A percentile compares a stretch with the other conserved stretches of the same genome.
Evolutionary conservation across 345 rosid species (phyloP).

Genomic region (Corymbia maculata): DNA sequence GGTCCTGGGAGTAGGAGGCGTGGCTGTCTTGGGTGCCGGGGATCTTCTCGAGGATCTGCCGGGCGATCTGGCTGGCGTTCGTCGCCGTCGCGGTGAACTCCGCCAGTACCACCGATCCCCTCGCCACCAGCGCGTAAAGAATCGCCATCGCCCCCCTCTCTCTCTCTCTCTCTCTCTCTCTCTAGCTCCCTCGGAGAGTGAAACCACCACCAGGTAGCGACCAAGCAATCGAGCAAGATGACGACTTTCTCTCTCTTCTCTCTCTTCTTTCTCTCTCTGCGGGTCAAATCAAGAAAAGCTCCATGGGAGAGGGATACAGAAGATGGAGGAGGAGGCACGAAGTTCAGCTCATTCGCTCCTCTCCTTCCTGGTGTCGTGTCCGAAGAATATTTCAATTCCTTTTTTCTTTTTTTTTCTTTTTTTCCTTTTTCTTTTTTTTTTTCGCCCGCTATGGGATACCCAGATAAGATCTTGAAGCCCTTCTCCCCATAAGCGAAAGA

Average conservation of each 20-base stretch:
- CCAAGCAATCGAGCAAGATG: not conserved
- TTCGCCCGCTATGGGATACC: not conserved
- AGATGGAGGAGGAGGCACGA: not conserved
- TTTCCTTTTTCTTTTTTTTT: not conserved
- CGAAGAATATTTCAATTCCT: not conserved
- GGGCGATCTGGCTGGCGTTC: conserved; percentile 74
- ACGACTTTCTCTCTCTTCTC: not conserved
- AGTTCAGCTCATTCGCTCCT: not conserved
- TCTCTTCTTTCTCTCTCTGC: not conserved
- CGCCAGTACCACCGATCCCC: conserved; percentile 85
- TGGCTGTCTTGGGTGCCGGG: conserved; percentile 68
- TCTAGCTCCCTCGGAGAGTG: not conserved
- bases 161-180: not conserved
- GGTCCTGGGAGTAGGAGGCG: conserved; percentile 93
- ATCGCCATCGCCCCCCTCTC: conserved; percentile 48
- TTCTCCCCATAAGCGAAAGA: not conserved
- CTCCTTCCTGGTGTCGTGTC: not conserved
- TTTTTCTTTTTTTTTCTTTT: not conserved
- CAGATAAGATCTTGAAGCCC: not conserved
- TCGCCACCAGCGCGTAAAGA: conserved; percentile 79
- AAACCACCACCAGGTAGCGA: not conserved
- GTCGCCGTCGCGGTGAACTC: conserved; percentile 72
- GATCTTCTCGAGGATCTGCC: conserved; percentile 74
- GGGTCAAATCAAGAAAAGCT: not conserved
- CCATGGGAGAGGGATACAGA: not conserved